These are phyloP conservation scores for Nevesoporus exiguus DNA, from an alignment of 768 basidiomycete genomes.

Conservation along the genomic window DNA sequence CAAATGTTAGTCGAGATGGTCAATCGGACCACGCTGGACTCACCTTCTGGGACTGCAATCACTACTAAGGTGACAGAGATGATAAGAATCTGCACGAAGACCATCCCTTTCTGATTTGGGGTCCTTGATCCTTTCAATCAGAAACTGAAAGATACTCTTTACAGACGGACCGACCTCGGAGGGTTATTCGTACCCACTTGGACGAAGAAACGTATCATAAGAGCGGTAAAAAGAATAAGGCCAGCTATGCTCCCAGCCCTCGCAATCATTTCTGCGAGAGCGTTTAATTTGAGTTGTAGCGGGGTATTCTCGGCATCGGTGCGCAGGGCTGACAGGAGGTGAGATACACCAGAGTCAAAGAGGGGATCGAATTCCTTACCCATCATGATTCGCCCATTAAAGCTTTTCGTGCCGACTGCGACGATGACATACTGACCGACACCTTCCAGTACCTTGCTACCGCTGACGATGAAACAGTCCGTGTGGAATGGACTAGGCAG, in stretches of 20 bases:
- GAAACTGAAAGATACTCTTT: neutral
- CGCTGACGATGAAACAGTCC: conserved; percentile 91
- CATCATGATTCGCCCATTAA: conserved; percentile 98
- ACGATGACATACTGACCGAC: conserved; percentile 91
- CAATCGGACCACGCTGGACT: conserved; percentile 2
- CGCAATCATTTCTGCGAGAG: conserved; percentile 92
- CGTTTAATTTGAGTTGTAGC: conserved; percentile 88
- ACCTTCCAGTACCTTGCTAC: conserved; percentile 92
- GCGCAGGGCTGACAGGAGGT: conserved; percentile 60
- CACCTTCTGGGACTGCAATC: conserved; percentile 83
- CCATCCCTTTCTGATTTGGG: conserved; percentile 79
- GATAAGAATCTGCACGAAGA: conserved; percentile 90
- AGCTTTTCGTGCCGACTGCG: conserved; percentile 87
- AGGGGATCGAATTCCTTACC: conserved; percentile 41
- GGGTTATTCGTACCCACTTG: conserved; percentile 67
- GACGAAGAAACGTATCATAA: conserved; percentile 96
- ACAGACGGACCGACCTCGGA: conserved; percentile 39
- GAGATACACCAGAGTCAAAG: neutral
- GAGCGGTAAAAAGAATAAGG: conserved; percentile 69
- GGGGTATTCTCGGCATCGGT: conserved; percentile 89
- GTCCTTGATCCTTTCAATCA: conserved; percentile 40
- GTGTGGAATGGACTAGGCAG: conserved; percentile 45
- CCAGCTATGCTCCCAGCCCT: conserved; percentile 85
- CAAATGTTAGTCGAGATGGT: neutral
- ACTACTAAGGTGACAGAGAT: conserved; percentile 92